Evolutionary conservation across 2,329 filamentous ascomycete genomes (phyloP).

Genomic region (Elsinoe fawcettii): DNA sequence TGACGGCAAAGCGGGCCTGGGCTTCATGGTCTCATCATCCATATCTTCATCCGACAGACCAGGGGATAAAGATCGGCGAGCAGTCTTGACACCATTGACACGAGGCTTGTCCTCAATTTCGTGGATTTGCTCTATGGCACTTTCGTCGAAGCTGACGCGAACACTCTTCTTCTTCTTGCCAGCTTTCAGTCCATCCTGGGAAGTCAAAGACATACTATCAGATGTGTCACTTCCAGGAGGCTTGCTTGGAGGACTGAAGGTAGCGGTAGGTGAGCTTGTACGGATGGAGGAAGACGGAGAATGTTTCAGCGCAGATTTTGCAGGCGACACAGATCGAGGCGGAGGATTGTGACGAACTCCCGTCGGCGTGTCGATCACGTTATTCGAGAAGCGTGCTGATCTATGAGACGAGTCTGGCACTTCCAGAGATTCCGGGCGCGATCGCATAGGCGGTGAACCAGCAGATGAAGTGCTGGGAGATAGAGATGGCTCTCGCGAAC

Average conservation of each 20-base stretch:
- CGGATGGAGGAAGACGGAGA: conserved; percentile 46
- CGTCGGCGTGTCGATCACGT: conserved; percentile 45
- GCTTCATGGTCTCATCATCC: conserved; percentile 59
- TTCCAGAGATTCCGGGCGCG: conserved; percentile 28
- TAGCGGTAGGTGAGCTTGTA: conserved; percentile 38
- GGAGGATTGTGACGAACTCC: conserved; percentile 60
- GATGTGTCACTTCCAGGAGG: conserved; percentile 48
- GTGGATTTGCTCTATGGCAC: conserved; percentile 46
- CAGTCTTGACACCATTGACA: conserved; percentile 12
- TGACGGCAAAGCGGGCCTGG: conserved; percentile 63
- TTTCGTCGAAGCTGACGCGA: conserved; percentile 72
- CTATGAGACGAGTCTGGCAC: conserved; percentile 45
- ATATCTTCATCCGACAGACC: conserved; percentile 44
- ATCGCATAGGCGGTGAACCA: conserved; percentile 1
- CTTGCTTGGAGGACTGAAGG: conserved; percentile 42
- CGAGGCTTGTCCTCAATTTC: conserved; percentile 19
- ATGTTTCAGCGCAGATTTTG: conserved; percentile 69
- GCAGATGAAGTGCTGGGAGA: conserved; percentile 2
- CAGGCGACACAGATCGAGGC: conserved; percentile 62
- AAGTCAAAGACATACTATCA: conserved; percentile 44
- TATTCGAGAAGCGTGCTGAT: conserved; percentile 58
- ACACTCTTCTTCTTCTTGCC: conserved; percentile 55
- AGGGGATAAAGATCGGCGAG: conserved; percentile 22
- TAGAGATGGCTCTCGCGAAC: not conserved
- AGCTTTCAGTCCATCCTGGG: conserved; percentile 29